Conservation (phyloP, 116 monocot species). For the Papilionanthe hybrid region DNA sequence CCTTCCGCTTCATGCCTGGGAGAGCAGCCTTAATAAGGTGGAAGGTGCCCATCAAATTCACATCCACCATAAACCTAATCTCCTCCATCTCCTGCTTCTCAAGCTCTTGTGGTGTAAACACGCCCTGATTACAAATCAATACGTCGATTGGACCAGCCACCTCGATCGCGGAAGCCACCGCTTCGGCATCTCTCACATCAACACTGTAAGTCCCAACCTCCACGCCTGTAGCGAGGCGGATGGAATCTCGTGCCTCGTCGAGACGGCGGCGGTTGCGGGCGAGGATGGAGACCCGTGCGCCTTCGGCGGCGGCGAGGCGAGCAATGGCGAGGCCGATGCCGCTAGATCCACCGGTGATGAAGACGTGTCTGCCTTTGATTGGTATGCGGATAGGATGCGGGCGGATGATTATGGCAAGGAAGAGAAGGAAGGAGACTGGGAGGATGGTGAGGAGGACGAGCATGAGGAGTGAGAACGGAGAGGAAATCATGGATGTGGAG, state of each 20-base stretch:
- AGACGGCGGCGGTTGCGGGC: constrained; percentile 29
- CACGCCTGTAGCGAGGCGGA: constrained; percentile 47
- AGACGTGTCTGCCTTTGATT: constrained; percentile 43
- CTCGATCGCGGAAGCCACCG: constrained; percentile 29
- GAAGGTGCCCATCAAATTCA: constrained; percentile 44
- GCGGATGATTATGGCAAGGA: neutral
- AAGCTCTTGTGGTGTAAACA: constrained; percentile 24
- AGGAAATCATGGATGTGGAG: neutral
- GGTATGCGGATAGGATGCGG: constrained; percentile 14
- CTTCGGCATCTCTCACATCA: constrained; percentile 45
- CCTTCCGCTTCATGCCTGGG: constrained; percentile 25
- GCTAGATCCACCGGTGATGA: constrained; percentile 62
- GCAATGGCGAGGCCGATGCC: constrained; percentile 62
- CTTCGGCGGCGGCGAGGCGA: constrained; percentile 28
- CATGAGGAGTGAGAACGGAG: neutral
- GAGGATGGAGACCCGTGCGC: constrained; percentile 51
- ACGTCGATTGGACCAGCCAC: constrained; percentile 44
- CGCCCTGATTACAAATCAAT: constrained; percentile 36
- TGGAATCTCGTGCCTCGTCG: constrained; percentile 29
- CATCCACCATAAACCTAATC: constrained; percentile 32
- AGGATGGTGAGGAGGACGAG: neutral
- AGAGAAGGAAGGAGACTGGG: neutral
- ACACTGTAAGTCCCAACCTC: constrained; percentile 21
- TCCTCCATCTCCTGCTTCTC: constrained; percentile 37
- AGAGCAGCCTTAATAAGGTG: constrained; percentile 46